Base-by-base conservation (phyloP, 306 rosid genomes). In the Begonia masoniana region DNA sequence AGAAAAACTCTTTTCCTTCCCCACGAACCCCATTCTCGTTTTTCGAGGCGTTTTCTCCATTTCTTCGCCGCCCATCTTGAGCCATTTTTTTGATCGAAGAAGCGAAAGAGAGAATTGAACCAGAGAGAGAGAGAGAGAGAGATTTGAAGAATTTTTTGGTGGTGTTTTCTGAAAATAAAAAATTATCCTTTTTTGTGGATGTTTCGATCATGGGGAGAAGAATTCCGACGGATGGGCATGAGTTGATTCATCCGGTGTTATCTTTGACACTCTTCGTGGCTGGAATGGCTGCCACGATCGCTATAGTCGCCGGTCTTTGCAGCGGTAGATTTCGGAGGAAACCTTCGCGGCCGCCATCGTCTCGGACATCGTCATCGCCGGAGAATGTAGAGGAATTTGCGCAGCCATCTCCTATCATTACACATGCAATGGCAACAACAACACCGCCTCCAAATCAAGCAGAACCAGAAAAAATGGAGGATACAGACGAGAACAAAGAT, bases 151-250 rank as follows among this genome's bases (percentile, higher is more conserved):
- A 15, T 12, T 19, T 19, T 23, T 10, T 24, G 14, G 12, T 16
- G 15, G 56, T 21, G 3, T 21, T 21, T 21, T 21, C 24, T 21
- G 24, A 21, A 21, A 21, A 21, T 21, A 1, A 5, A 60, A 56
- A 45, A 46, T 69, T 17, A 42, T 55, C 10, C 4, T 52, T 61
- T 56, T 23, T 49, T 17, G 19, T 21, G 69, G 65, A 60, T 55
- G 59, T 17, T 21, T 41, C 54, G 57, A 21, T 58, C 7, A 88
- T 84, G 95, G 93, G 91, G 73, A 79, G 97, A 69, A 79, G 55
- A 54, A 35, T 76, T 52, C 78, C 82, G 21, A 12, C 24, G 61
- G 73, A 80, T 61, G 84, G 66, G 17, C 43, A 46, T 36, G 31
- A 50, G 15, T 50, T 78, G 16, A 55, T 68, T 52, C 82, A 76